phyloP scores from a whole-genome alignment of 2,329 filamentous ascomycete species.

The Neurospora sp. region DNA sequence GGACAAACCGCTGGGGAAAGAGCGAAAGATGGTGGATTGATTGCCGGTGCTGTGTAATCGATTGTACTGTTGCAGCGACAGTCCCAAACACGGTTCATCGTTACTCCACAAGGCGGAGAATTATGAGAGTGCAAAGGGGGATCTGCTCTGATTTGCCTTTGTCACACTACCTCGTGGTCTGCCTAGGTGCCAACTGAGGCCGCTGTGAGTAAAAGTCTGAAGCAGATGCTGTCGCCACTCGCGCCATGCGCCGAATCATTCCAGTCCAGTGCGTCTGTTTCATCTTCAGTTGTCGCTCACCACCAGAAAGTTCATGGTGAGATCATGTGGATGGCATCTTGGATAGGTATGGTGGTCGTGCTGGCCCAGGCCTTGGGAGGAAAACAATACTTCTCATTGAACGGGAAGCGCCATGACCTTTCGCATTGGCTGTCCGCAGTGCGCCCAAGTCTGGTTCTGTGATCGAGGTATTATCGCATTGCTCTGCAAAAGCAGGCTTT shows the following conservation, averaged over 20 bases:
- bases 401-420: background rate
- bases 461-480: background rate
- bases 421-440: background rate
- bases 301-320: background rate
- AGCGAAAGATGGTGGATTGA: background rate
- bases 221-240: background rate
- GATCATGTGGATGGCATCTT: background rate
- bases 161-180: background rate
- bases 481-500: background rate
- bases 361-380: background rate
- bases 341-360: background rate
- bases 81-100: background rate
- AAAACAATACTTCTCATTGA: background rate
- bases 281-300: background rate
- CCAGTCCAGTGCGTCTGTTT: background rate
- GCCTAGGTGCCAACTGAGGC: background rate
- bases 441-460: background rate
- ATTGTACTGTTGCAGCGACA: background rate
- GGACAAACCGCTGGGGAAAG: background rate
- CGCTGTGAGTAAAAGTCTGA: background rate
- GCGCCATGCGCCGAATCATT: background rate
- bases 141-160: background rate
- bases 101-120: background rate
- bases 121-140: background rate
- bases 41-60: background rate